Conservation (phyloP, 306 rosid species). For the Dryas drummondii region DNA sequence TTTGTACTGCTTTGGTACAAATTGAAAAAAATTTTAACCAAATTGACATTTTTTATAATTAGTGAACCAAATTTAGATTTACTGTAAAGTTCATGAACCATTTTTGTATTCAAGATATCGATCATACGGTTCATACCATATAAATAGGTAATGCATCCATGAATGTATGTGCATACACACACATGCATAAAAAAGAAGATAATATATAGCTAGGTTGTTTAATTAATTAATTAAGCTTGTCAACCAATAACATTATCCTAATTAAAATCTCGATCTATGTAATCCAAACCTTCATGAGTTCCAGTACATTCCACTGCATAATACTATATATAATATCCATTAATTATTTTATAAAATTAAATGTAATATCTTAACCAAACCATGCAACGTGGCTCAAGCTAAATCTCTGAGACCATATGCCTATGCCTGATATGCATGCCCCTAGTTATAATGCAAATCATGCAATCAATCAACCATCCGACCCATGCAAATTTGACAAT, state of each 20-base stretch:
- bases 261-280: background rate
- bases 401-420: background rate
- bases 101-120: too few species aligned
- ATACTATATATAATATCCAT: too few species aligned
- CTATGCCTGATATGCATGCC: background rate
- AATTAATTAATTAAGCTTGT: slow-evolving; percentile 12
- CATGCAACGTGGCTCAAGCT: slow-evolving; percentile 30
- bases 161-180: too few species aligned
- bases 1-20: too few species aligned
- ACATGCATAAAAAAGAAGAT: background rate
- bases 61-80: too few species aligned
- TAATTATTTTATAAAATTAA: too few species aligned
- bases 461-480: slow-evolving; percentile 24
- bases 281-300: slow-evolving; percentile 35
- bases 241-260: slow-evolving; percentile 9
- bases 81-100: too few species aligned
- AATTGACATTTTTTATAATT: too few species aligned
- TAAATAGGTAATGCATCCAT: too few species aligned
- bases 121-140: too few species aligned
- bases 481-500: slow-evolving; percentile 32
- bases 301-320: slow-evolving; percentile 16
- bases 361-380: slow-evolving; percentile 9
- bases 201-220: slow-evolving; percentile 6
- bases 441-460: background rate
- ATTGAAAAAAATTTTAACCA: too few species aligned